Percentiles rank a stretch among this genome's conserved stretches.
Conservation (phyloP, 2,329 filamentous ascomycete genomes). For the Clathrospora elynae region DNA sequence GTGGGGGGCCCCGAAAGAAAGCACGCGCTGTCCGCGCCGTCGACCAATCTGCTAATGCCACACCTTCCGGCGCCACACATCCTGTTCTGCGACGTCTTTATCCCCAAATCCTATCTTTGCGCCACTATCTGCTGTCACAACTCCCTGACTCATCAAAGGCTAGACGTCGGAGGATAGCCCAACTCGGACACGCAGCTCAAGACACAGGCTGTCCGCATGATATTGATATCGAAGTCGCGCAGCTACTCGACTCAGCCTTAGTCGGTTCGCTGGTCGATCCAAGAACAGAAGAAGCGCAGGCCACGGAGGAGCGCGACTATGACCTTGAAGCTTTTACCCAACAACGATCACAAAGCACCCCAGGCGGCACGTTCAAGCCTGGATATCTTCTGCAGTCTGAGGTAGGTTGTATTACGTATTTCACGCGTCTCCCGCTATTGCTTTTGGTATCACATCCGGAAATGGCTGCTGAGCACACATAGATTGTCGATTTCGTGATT, state of each 20-base stretch:
- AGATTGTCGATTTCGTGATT: conserved; percentile 62
- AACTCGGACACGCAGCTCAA: conserved; percentile 29
- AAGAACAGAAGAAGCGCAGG: conserved; percentile 54
- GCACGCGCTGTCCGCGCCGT: conserved; percentile 21
- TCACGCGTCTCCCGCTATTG: background rate
- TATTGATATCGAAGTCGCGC: conserved; percentile 51
- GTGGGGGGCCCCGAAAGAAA: conserved; percentile 31
- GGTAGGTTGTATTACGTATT: conserved; percentile 42
- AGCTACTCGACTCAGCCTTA: conserved; percentile 71
- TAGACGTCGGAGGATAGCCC: conserved; percentile 54
- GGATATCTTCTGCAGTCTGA: conserved; percentile 50
- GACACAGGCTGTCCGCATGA: conserved; percentile 47
- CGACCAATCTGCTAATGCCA: conserved; percentile 44
- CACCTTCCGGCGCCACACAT: conserved; percentile 54
- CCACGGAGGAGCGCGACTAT: conserved; percentile 38
- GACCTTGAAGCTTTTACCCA: conserved; percentile 55
- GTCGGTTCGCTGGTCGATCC: conserved; percentile 59
- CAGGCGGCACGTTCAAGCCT: conserved; percentile 36
- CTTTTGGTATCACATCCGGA: background rate
- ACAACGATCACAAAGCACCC: conserved; percentile 45
- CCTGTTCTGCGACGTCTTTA: conserved; percentile 74
- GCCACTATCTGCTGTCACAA: conserved; percentile 69
- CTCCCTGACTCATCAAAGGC: conserved; percentile 69
- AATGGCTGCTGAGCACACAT: conserved; percentile 19
- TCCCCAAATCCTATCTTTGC: conserved; percentile 66